These are phyloP conservation scores for Tagetes patula DNA, from an alignment of 129 eudicot species.

Conservation along the genomic window DNA sequence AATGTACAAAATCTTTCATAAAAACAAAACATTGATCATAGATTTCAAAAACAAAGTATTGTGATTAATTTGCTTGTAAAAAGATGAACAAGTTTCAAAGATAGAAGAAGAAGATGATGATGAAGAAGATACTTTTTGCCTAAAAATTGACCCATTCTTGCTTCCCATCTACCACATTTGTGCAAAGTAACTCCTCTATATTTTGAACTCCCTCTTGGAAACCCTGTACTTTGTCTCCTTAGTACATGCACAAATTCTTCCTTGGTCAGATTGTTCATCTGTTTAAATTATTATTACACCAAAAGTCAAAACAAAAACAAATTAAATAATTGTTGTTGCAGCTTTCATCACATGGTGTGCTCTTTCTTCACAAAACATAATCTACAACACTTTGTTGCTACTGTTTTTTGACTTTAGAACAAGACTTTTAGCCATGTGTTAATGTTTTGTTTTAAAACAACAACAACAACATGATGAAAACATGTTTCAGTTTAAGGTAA, in stretches of 20 bases:
- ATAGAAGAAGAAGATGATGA: background rate
- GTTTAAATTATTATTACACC: slow-evolving; percentile 22
- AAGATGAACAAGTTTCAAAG: background rate
- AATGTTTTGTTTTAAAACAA: slow-evolving; percentile 1
- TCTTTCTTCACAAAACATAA: slow-evolving; percentile 13
- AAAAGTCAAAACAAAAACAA: slow-evolving; percentile 19
- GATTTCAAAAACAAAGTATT: background rate
- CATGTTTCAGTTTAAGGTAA: slow-evolving; percentile 41
- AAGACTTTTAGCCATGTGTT: background rate
- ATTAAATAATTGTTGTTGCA: background rate
- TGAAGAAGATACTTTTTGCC: slow-evolving; percentile 73
- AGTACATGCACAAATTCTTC: slow-evolving; percentile 99
- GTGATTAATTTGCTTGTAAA: background rate
- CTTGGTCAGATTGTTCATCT: slow-evolving; percentile 91
- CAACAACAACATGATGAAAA: slow-evolving; percentile 3
- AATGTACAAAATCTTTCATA: background rate
- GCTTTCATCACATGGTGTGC: slow-evolving; percentile 8
- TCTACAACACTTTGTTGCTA: slow-evolving; percentile 15
- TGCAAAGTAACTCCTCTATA: slow-evolving; percentile 94
- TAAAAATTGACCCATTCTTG: slow-evolving; percentile 98
- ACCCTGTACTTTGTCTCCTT: slow-evolving; percentile 96
- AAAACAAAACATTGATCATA: background rate
- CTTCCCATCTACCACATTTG: slow-evolving; percentile 99
- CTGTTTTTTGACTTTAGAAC: background rate
- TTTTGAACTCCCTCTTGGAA: slow-evolving; percentile 93